phyloP scores from a whole-genome alignment of 2,329 filamentous ascomycete species.

The Clonostachys sp. region DNA sequence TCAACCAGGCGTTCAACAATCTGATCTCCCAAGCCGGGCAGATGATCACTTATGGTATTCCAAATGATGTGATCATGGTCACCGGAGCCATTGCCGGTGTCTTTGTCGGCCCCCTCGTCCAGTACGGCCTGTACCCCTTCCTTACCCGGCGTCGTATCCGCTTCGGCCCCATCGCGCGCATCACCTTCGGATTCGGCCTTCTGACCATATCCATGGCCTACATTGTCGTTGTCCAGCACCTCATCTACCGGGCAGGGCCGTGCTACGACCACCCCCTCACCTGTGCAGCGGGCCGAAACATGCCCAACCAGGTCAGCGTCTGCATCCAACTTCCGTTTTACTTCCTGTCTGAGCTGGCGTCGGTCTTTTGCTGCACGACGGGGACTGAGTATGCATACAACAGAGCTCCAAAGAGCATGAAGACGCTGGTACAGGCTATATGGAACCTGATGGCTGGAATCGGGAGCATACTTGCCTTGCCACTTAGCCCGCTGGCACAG shows the following conservation, averaged over 20 bases:
- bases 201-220: slow-evolving; percentile 61
- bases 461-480: no score
- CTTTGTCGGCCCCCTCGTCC: slow-evolving; percentile 54
- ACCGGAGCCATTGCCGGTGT: slow-evolving; percentile 63
- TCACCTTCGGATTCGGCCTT: slow-evolving; percentile 46
- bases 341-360: no score
- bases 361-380: no score
- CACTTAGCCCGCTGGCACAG: no score
- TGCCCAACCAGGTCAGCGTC: no score
- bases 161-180: slow-evolving; percentile 11
- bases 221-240: slow-evolving; percentile 38
- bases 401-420: no score
- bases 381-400: no score
- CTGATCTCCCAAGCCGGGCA: slow-evolving; percentile 56
- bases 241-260: slow-evolving; percentile 51
- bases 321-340: no score
- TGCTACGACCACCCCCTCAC: slow-evolving; percentile 26
- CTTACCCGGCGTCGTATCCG: not conserved
- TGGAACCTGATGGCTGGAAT: no score
- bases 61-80: slow-evolving; percentile 67
- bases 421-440: no score
- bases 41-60: slow-evolving; percentile 58
- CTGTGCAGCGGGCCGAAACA: no score
- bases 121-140: slow-evolving; percentile 30
- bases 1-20: slow-evolving; percentile 37